Evolutionary conservation across 1,139 yeast genomes (phyloP).

Genomic region (Suhomyces yuchorum): DNA sequence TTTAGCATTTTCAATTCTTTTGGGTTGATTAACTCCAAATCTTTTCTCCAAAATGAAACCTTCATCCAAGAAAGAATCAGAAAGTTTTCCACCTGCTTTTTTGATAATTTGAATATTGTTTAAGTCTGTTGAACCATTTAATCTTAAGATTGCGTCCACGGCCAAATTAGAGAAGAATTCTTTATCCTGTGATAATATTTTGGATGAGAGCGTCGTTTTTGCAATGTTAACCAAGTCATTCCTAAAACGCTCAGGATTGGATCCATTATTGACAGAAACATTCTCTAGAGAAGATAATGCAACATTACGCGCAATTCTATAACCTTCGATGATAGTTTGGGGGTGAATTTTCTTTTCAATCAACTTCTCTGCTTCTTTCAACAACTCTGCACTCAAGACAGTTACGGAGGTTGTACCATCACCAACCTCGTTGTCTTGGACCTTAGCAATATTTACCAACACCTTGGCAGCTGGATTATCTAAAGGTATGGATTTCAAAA

Average conservation of each 20-base stretch:
- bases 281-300: slow-evolving; percentile 80
- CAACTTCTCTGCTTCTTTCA: slow-evolving; percentile 92
- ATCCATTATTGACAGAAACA: slow-evolving; percentile 75
- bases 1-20: slow-evolving; percentile 76
- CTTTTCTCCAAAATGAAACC: slow-evolving; percentile 90
- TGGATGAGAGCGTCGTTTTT: slow-evolving; percentile 89
- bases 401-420: slow-evolving; percentile 99
- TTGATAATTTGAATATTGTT: slow-evolving; percentile 94
- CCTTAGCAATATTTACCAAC: slow-evolving; percentile 90
- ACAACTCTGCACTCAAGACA: slow-evolving; percentile 80
- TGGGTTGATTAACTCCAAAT: slow-evolving; percentile 95
- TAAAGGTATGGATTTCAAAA: slow-evolving; percentile 88
- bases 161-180: slow-evolving; percentile 86
- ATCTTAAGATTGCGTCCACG: slow-evolving; percentile 89
- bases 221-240: slow-evolving; percentile 84
- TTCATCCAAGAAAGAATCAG: slow-evolving; percentile 93
- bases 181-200: slow-evolving; percentile 92
- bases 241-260: slow-evolving; percentile 63
- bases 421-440: slow-evolving; percentile 98
- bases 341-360: slow-evolving; percentile 95
- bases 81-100: slow-evolving; percentile 87
- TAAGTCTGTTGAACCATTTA: slow-evolving; percentile 91
- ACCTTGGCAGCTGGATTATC: slow-evolving; percentile 99
- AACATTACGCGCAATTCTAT: slow-evolving; percentile 80
- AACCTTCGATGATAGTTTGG: slow-evolving; percentile 96